phyloP scores from a whole-genome alignment of 345 rosid genomes.

The Schrenkiella parvula region DNA sequence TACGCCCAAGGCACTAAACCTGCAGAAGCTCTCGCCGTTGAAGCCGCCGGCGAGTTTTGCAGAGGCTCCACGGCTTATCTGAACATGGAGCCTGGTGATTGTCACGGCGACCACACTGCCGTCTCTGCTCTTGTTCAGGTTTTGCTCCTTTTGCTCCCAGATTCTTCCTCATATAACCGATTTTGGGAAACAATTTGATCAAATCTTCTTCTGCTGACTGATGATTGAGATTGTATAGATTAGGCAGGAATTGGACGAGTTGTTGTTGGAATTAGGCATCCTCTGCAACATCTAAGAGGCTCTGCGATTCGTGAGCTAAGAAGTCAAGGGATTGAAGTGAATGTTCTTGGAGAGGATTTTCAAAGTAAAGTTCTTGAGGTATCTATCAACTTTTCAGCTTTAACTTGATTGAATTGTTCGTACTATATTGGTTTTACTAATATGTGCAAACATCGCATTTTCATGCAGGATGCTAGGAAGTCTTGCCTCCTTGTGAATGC shows the following conservation, averaged over 20 bases:
- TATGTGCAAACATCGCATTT: not conserved
- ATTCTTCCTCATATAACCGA: not conserved
- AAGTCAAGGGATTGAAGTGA: conserved; percentile 73
- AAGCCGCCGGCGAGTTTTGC: conserved; percentile 54
- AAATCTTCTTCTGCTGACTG: not conserved
- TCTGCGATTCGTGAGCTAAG: conserved; percentile 68
- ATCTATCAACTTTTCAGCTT: not conserved
- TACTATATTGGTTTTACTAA: not conserved
- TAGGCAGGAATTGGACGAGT: conserved; percentile 87
- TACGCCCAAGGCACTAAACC: conserved; percentile 91
- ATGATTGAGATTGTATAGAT: conserved; percentile 44
- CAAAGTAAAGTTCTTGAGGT: conserved; percentile 78
- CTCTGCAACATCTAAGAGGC: conserved; percentile 85
- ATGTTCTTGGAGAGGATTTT: conserved; percentile 90
- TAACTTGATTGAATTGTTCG: not conserved
- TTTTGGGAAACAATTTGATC: not conserved
- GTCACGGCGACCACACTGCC: conserved; percentile 80
- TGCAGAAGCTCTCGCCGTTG: conserved; percentile 68
- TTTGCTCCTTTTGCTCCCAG: not conserved
- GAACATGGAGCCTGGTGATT: conserved; percentile 91
- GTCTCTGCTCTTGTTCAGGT: conserved; percentile 92
- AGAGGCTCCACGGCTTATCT: conserved; percentile 74
- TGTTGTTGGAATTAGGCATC: conserved; percentile 88
- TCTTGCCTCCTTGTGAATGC: conserved; percentile 81
- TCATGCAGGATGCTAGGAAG: conserved; percentile 69